Conservation (phyloP, 1,284 basidiomycete genomes). For the Phaffia rhodozyma region DNA sequence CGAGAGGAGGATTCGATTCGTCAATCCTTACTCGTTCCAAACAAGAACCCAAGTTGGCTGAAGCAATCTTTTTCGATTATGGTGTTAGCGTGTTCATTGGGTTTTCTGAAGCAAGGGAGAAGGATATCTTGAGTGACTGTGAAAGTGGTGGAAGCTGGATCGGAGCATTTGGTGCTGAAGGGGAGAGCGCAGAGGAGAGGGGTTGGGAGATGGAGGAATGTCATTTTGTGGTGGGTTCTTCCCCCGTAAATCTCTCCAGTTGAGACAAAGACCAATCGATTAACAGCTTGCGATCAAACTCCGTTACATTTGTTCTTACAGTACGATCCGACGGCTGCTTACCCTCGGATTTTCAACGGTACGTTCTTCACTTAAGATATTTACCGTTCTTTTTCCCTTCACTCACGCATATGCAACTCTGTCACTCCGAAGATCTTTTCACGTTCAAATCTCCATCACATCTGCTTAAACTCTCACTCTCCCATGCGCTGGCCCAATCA, state of each 20-base stretch:
- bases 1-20: conserved; percentile 1
- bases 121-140: conserved; percentile 65
- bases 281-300: conserved; percentile 16
- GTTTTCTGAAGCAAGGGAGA: conserved; percentile 51
- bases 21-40: conserved; percentile 20
- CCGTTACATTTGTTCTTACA: conserved; percentile 29
- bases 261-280: neutral
- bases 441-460: conserved; percentile 83
- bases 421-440: conserved; percentile 62
- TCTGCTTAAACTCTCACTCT: conserved; percentile 64
- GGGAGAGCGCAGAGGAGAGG: conserved; percentile 37
- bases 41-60: conserved; percentile 47
- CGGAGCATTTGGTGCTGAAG: conserved; percentile 32
- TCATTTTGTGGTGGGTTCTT: conserved; percentile 56
- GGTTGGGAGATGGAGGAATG: conserved; percentile 85
- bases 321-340: conserved; percentile 76
- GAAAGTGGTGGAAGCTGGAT: conserved; percentile 56
- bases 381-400: neutral
- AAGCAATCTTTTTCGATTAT: conserved; percentile 69
- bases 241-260: neutral
- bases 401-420: neutral
- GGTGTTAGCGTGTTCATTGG: conserved; percentile 81
- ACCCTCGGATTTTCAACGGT: conserved; percentile 62
- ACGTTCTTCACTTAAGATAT: conserved; percentile 15
- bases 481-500: conserved; percentile 88